A percentile compares a stretch with the other conserved stretches of the same genome.
phyloP scores from a whole-genome alignment of 441 rosid species.

The Corymbia calophylla region DNA sequence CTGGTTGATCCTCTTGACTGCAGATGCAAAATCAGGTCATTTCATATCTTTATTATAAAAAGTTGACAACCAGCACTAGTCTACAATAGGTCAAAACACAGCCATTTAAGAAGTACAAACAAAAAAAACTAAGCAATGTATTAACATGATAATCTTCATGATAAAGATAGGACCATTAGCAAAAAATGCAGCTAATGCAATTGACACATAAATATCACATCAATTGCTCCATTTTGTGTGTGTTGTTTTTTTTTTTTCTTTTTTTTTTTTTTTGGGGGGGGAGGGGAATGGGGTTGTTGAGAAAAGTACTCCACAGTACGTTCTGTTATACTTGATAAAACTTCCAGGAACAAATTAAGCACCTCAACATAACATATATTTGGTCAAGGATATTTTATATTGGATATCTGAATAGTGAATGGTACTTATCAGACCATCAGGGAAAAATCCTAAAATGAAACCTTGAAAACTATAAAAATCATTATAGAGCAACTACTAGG shows the following conservation, averaged over 20 bases:
- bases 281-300: rapidly evolving
- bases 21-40: slow-evolving; percentile 13
- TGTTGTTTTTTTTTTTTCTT: not conserved
- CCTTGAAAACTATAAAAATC: not conserved
- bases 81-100: not conserved
- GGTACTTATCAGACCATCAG: not conserved
- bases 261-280: not conserved
- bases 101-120: not conserved
- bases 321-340: not conserved
- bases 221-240: not conserved
- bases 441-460: not conserved
- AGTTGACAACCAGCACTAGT: not conserved
- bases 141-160: not conserved
- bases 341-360: not conserved
- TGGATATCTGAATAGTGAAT: not conserved
- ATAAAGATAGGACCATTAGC: not conserved
- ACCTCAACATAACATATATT: not conserved
- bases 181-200: not conserved
- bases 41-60: slow-evolving; percentile 1
- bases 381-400: not conserved
- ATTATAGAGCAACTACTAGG: not conserved
- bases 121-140: not conserved
- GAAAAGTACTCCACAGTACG: not conserved
- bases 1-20: slow-evolving; percentile 98
- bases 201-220: not conserved